These are phyloP conservation scores for Pichia exigua DNA, from an alignment of 805 yeast genomes.

Conservation along the genomic window DNA sequence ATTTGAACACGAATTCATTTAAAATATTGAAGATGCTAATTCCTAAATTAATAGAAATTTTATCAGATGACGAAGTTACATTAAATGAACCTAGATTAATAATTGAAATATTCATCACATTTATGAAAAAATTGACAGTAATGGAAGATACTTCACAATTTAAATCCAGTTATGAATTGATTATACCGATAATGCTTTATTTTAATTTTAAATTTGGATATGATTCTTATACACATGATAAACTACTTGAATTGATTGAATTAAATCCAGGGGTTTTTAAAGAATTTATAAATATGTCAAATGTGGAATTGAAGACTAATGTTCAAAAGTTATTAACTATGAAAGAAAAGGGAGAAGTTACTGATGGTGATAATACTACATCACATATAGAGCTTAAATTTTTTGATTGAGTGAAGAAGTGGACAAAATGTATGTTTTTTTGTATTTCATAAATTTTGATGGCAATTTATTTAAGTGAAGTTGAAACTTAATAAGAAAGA, in stretches of 20 bases:
- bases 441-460: too few relatives aligned
- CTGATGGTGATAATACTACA: constrained; percentile 8
- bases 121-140: constrained; percentile 29
- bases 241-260: constrained; percentile 39
- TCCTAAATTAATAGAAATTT: constrained; percentile 33
- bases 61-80: constrained; percentile 10
- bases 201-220: constrained; percentile 21
- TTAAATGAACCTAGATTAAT: constrained; percentile 31
- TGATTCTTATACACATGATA: constrained; percentile 36
- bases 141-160: neutral
- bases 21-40: constrained; percentile 25
- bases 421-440: too few relatives aligned
- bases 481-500: too few relatives aligned
- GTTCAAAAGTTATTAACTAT: constrained; percentile 38
- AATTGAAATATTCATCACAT: constrained; percentile 43
- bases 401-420: too few relatives aligned
- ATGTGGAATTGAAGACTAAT: constrained; percentile 32
- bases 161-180: constrained; percentile 24
- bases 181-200: constrained; percentile 27
- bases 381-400: constrained; percentile 45
- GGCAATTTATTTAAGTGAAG: too few relatives aligned
- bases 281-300: constrained; percentile 32
- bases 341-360: constrained; percentile 10
- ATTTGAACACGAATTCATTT: constrained; percentile 5
- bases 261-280: constrained; percentile 43